Conservation (phyloP, 148 eudicot genomes). For the Rhododendron ferrugineum region DNA sequence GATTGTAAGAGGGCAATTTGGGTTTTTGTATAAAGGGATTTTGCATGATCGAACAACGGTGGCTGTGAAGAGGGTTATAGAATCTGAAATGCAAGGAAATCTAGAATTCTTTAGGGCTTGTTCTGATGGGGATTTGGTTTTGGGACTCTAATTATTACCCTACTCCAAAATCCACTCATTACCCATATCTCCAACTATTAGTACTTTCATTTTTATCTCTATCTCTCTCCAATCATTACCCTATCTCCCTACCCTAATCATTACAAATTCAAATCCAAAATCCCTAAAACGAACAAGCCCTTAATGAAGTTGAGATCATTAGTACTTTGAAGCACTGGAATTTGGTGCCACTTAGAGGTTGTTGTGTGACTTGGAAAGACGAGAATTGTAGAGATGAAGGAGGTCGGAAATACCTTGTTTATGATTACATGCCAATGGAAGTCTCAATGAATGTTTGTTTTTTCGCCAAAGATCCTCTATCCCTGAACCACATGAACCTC, state of each 20-base stretch:
- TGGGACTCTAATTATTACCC: too few relatives aligned
- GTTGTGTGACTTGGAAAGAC: constrained; percentile 54
- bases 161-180: too few relatives aligned
- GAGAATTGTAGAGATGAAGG: constrained; percentile 13
- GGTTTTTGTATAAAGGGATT: constrained; percentile 52
- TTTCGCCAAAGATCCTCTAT: neutral
- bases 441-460: constrained; percentile 72
- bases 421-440: constrained; percentile 85
- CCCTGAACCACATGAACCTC: constrained; percentile 3
- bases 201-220: too few relatives aligned
- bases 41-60: constrained; percentile 48
- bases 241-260: too few relatives aligned
- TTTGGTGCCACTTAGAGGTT: constrained; percentile 75
- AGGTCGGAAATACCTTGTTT: constrained; percentile 57
- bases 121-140: too few relatives aligned
- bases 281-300: too few relatives aligned
- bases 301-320: constrained; percentile 76
- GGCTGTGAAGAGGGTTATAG: constrained; percentile 65
- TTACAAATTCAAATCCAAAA: too few relatives aligned
- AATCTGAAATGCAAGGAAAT: constrained; percentile 51
- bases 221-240: too few relatives aligned
- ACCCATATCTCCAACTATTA: too few relatives aligned
- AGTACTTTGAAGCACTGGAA: constrained; percentile 75
- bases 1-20: constrained; percentile 74
- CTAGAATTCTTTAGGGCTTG: constrained; percentile 45